These are phyloP conservation scores for Gymnopilus junonius DNA, from an alignment of 768 basidiomycete species.

Conservation along the genomic window DNA sequence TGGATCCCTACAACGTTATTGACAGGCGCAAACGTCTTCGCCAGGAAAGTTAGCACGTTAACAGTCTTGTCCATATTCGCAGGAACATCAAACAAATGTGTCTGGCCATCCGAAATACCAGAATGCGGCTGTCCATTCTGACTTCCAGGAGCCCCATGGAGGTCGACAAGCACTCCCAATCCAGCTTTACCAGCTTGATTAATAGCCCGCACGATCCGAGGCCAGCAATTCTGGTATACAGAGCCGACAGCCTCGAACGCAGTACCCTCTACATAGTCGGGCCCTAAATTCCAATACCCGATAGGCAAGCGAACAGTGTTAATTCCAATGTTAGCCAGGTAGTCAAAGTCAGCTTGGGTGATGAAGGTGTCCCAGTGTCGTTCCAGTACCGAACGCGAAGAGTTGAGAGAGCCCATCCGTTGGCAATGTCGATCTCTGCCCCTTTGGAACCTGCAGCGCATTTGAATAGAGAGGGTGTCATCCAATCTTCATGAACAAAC, in stretches of 20 bases:
- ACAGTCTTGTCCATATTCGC: constrained; percentile 56
- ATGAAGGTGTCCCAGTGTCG: constrained; percentile 82
- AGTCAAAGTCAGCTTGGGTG: constrained; percentile 63
- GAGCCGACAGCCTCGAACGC: constrained; percentile 57
- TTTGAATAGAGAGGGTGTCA: constrained; percentile 67
- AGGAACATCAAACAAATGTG: constrained; percentile 49
- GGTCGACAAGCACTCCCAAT: constrained; percentile 71
- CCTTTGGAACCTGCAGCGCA: constrained; percentile 55
- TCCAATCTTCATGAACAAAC: constrained; percentile 80
- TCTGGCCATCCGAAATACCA: constrained; percentile 59
- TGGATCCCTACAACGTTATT: constrained; percentile 67
- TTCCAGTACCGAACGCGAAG: constrained; percentile 59
- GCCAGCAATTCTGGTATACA: constrained; percentile 72
- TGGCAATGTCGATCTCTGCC: constrained; percentile 71
- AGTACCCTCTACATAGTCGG: constrained; percentile 62
- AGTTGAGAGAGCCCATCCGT: constrained; percentile 53
- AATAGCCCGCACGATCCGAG: constrained; percentile 63
- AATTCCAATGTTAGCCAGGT: constrained; percentile 68
- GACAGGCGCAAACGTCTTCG: constrained; percentile 41
- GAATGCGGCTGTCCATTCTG: constrained; percentile 77
- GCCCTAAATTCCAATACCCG: constrained; percentile 66
- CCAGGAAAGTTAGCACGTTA: constrained; percentile 50
- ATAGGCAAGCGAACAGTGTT: constrained; percentile 69
- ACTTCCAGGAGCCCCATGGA: constrained; percentile 78
- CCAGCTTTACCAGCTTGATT: constrained; percentile 58